Evolutionary conservation across 106 monocot genomes (phyloP).

Genomic region (Apostasia ramifera): DNA sequence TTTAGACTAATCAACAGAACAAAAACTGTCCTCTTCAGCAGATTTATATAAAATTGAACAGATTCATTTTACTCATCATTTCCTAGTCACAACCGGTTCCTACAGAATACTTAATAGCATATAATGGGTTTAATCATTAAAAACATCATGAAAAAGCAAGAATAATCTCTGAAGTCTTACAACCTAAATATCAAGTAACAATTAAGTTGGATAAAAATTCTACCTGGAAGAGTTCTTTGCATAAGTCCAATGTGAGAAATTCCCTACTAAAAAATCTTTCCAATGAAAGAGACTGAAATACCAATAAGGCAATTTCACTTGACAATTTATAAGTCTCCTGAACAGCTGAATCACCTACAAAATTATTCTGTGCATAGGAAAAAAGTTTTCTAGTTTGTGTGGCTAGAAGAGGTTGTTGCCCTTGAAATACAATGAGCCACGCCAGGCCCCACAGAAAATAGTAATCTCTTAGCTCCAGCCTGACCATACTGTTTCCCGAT

Average conservation of each 20-base stretch:
- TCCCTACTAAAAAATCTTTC: constrained; percentile 52
- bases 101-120: too few relatives aligned
- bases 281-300: constrained; percentile 52
- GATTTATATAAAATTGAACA: too few relatives aligned
- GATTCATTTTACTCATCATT: too few relatives aligned
- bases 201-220: not conserved
- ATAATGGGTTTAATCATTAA: too few relatives aligned
- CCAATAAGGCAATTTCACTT: constrained; percentile 36
- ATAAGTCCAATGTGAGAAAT: constrained; percentile 58
- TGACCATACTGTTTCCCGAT: constrained; percentile 77
- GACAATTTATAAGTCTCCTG: constrained; percentile 16
- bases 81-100: too few relatives aligned
- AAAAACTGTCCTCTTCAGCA: too few relatives aligned
- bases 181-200: too few relatives aligned
- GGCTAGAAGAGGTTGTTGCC: constrained; percentile 16
- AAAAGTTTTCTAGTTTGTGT: constrained; percentile 11
- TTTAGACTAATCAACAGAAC: too few relatives aligned
- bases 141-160: too few relatives aligned
- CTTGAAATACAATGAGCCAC: constrained; percentile 66
- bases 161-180: too few relatives aligned
- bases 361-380: constrained; percentile 9
- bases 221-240: constrained; percentile 81
- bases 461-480: constrained; percentile 49
- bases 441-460: constrained; percentile 84
- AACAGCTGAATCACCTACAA: constrained; percentile 10